Conservation (phyloP, 495 filamentous ascomycete genomes). For the Trichoderma gamsii region DNA sequence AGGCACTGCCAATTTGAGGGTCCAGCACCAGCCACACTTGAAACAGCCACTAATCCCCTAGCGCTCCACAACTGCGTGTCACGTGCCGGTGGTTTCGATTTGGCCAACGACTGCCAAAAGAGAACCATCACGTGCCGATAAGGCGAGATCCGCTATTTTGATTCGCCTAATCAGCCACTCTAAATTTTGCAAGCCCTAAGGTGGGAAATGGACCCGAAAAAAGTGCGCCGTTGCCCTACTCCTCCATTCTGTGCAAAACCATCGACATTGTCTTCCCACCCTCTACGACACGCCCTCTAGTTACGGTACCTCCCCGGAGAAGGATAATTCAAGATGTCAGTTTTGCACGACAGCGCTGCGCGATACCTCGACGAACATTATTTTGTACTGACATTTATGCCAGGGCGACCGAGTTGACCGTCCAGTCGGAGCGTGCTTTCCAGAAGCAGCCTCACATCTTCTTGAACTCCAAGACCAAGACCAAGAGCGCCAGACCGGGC, state of each 20-base stretch:
- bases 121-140: slow-evolving; percentile 10
- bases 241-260: slow-evolving; percentile 16
- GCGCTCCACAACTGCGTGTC: not conserved
- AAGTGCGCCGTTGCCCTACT: slow-evolving; percentile 16
- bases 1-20: not conserved
- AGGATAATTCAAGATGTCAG: slow-evolving; percentile 18
- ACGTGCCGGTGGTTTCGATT: not conserved
- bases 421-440: slow-evolving; percentile 97
- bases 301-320: slow-evolving; percentile 14
- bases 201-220: slow-evolving; percentile 16
- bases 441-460: slow-evolving; percentile 99
- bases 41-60: not conserved
- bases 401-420: slow-evolving; percentile 97
- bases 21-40: not conserved
- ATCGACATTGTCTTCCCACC: slow-evolving; percentile 15
- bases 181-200: slow-evolving; percentile 18
- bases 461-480: slow-evolving; percentile 86
- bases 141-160: not conserved
- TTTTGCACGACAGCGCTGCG: slow-evolving; percentile 2
- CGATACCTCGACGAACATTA: not conserved
- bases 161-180: slow-evolving; percentile 14
- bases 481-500: slow-evolving; percentile 77
- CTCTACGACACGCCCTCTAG: slow-evolving; percentile 15
- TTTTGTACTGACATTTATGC: not conserved
- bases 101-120: no score